Base-by-base conservation (phyloP, 345 rosid genomes). In the Zanthoxylum bungeanum region DNA sequence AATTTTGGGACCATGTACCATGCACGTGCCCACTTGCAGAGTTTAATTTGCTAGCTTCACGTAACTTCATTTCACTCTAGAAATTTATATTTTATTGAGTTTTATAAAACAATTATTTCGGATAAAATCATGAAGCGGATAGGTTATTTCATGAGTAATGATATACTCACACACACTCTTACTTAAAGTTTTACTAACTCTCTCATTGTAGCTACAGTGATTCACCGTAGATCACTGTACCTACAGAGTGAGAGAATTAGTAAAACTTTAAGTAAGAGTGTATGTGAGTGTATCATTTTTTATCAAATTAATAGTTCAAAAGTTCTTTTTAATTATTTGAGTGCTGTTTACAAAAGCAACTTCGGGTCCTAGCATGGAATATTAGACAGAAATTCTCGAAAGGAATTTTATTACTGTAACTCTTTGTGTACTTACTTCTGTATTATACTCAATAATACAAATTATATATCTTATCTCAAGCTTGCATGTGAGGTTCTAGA, bases 1-100 rank as follows among this genome's bases (percentile, higher is more conserved):
- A 59, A 39, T 72, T n/a, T 69, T 75, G 84, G 96, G 89, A 85
- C 93, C 91, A 83, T 64, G 27, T 40, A n/a, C 75, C 87, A 81
- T 80, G n/a, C n/a, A n/a, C n/a, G 82, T 85, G 84, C 77, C 65
- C 69, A 69, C 46, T 75, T 69, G 77, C 82, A 62, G 50, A 39
- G 37, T 21, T n/a, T n/a, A n/a, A n/a, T 30, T 37, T 25, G 10
- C 44, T 53, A n/a, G 9, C 44, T 17, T 30, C 30, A 40, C 8
- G n/a, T n/a, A 2, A 3, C 31, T 64, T 64, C 28, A 22, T 25
- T 25, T 33, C 36, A 31, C 6, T 28, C 24, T n/a, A n/a, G n/a
- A n/a, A n/a, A n/a, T n/a, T n/a, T n/a, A n/a, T n/a, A n/a, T n/a
- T n/a, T n/a, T n/a, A n/a, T n/a, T n/a, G n/a, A n/a, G n/a, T n/a